phyloP scores from a whole-genome alignment of 1,284 basidiomycete species.

The Moniliophthora roreri region DNA sequence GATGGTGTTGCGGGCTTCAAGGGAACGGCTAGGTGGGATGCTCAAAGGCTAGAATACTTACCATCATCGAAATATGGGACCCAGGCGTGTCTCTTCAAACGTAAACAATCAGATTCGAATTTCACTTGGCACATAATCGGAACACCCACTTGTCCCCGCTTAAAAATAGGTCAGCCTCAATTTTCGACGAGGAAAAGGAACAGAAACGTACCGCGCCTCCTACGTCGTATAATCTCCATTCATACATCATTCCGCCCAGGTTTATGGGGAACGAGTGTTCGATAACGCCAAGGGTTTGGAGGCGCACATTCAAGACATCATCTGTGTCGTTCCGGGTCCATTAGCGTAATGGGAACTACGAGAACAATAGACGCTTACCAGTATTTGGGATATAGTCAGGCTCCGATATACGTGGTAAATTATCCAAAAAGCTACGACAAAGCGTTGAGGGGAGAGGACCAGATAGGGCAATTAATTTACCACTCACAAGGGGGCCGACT shows the following conservation, averaged over 20 bases:
- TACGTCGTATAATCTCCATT: conserved; percentile 79
- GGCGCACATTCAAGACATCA: conserved; percentile 73
- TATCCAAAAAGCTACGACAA: conserved; percentile 60
- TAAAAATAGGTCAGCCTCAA: conserved; percentile 4
- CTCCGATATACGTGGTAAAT: conserved; percentile 62
- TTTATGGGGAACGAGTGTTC: conserved; percentile 72
- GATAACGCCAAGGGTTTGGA: conserved; percentile 76
- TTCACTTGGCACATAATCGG: not conserved
- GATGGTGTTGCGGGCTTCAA: not conserved
- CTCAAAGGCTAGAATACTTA: conserved; percentile 37
- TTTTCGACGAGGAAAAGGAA: conserved; percentile 9
- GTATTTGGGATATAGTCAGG: conserved; percentile 69
- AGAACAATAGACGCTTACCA: conserved; percentile 37
- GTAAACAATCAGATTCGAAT: conserved; percentile 12
- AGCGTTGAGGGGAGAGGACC: not conserved
- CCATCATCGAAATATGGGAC: conserved; percentile 82
- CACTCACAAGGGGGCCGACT: conserved; percentile 74
- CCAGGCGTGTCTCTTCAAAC: conserved; percentile 68
- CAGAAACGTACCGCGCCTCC: conserved; percentile 66
- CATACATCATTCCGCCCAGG: conserved; percentile 58
- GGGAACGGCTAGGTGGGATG: conserved; percentile 8
- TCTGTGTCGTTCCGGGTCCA: conserved; percentile 43
- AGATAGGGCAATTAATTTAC: conserved; percentile 1
- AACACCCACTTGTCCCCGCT: conserved; percentile 31
- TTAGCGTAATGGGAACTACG: not conserved